Conservation (phyloP, 768 basidiomycete genomes). For the Lactarius indigo region DNA sequence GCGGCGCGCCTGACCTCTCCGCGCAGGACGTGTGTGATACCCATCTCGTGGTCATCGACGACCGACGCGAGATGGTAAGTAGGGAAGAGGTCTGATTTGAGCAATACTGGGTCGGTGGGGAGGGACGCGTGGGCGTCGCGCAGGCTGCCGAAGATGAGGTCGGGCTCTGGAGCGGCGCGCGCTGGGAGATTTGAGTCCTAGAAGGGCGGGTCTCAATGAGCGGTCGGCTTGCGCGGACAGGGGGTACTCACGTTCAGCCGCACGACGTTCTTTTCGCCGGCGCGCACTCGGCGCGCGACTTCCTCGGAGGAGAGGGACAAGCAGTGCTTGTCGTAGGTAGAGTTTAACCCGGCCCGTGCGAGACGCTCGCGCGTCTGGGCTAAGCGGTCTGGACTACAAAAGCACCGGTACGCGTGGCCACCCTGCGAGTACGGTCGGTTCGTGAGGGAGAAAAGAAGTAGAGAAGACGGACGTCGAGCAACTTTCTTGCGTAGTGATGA, state of each 20-base stretch:
- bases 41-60: constrained; percentile 95
- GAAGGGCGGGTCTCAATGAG: neutral
- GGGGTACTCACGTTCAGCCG: constrained; percentile 70
- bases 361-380: constrained; percentile 64
- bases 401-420: constrained; percentile 92
- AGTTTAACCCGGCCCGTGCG: constrained; percentile 66
- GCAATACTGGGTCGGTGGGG: constrained; percentile 84
- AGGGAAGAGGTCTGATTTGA: constrained; percentile 91
- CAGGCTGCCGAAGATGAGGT: constrained; percentile 73
- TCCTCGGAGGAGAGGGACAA: constrained; percentile 86
- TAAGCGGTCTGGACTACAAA: constrained; percentile 77
- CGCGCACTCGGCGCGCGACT: constrained; percentile 63
- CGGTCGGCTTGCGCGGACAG: neutral
- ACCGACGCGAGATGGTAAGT: constrained; percentile 97
- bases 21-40: constrained; percentile 90
- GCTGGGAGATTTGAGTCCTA: constrained; percentile 59
- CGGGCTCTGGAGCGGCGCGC: constrained; percentile 45
- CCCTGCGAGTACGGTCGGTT: constrained; percentile 47
- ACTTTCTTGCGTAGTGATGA: constrained; percentile 60
- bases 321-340: constrained; percentile 87
- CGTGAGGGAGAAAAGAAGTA: neutral
- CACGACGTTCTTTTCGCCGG: constrained; percentile 78
- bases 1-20: constrained; percentile 63
- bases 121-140: constrained; percentile 74
- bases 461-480: constrained; percentile 61